These are phyloP conservation scores for Vitis hybrid DNA, from an alignment of 177 flowering plant species.

Conservation along the genomic window DNA sequence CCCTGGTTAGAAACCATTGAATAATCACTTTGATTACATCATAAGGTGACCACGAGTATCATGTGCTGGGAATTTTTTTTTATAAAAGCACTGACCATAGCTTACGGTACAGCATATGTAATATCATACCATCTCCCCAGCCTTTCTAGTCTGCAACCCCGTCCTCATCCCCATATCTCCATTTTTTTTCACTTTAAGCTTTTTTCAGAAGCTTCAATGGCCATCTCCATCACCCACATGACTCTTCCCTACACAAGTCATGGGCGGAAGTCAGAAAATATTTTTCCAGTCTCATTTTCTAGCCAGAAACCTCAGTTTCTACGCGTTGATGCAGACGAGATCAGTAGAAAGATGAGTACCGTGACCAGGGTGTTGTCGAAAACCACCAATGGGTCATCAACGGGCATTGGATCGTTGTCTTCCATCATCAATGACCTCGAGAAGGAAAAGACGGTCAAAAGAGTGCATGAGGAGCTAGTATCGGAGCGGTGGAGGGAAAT, in stretches of 20 bases:
- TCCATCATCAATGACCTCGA: slow-evolving; percentile 26
- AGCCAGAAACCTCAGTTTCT: not conserved
- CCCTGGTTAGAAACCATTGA: too few relatives aligned
- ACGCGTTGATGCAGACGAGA: not conserved
- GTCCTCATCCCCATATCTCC: not conserved
- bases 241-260: not conserved
- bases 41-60: too few relatives aligned
- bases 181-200: not conserved
- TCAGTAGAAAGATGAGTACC: not conserved
- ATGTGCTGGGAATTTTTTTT: too few relatives aligned
- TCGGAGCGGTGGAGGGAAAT: slow-evolving; percentile 23
- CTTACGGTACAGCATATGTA: too few relatives aligned
- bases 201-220: slow-evolving; percentile 7
- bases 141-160: not conserved
- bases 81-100: too few relatives aligned
- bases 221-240: slow-evolving; percentile 9
- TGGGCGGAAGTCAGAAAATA: not conserved
- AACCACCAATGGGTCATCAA: slow-evolving; percentile 11
- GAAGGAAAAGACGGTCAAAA: slow-evolving; percentile 2
- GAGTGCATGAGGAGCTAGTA: not conserved
- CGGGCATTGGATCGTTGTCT: slow-evolving; percentile 7
- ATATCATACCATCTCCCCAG: not conserved
- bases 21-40: too few relatives aligned
- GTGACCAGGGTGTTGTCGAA: slow-evolving; percentile 13
- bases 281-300: not conserved